Base-by-base conservation (phyloP, 441 rosid genomes). In the Adansonia grandidieri region DNA sequence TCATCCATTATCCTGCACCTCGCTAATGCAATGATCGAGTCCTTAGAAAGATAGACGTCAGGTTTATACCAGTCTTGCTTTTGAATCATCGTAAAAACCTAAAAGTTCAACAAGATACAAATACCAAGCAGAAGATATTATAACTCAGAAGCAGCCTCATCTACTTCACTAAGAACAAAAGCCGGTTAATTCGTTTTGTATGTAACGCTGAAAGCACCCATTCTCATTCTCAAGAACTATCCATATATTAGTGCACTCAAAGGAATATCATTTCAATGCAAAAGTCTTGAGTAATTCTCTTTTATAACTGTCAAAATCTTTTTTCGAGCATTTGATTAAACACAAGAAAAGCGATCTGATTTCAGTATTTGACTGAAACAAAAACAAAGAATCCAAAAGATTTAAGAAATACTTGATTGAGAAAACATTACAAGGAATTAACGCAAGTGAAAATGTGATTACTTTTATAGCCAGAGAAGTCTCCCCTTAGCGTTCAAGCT, bases 401-500 rank as follows among this genome's bases (percentile, higher is more conserved):
- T 42, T 24, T 47, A n/a, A 47, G 13, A 68, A 75, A 10, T 17
- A 28, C 13, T 40, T 28, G 60, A 42, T 32, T 53, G 72, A 78
- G 56, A 28, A 53, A 37, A 75, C 14, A 3, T 20, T 53, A 50
- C 47, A 9, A 60, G 65, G 3, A 40, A n/a, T 14, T 44, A 68
- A 58, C 4, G 17, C 42, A 77, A 22, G 53, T 65, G 37, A 51
- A 22, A 28, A 64, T 10, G 28, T 13, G 62, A 54, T 61, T 78
- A 95, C 98, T 94, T 91, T 91, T 40, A 81, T 76, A 71, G 98
- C 93, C 60, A 96, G 78, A 17, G 78, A 71, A 77, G 92, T 92
- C 82, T 96, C 99, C 67, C 88, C 92, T 45, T 96, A 98, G 68
- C 99, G 90, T 87, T 93, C 94, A 81, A 96, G 95, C 87, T 96